phyloP scores from a whole-genome alignment of 305 asterid genomes.

The Solanum aculeatissimum region DNA sequence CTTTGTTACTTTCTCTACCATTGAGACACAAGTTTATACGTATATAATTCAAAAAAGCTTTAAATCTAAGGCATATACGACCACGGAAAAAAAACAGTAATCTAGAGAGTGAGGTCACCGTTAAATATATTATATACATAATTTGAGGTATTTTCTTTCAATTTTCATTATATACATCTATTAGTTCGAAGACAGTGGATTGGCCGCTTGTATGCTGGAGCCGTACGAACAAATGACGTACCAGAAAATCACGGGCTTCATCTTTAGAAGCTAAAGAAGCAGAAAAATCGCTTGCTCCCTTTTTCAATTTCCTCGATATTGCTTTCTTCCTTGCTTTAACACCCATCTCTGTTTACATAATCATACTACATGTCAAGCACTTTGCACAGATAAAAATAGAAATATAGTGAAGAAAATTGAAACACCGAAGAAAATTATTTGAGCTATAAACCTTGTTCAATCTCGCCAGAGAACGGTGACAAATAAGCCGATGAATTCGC shows the following conservation, averaged over 20 bases:
- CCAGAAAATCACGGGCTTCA: slow-evolving; percentile 27
- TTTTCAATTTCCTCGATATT: background rate
- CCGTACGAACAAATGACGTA: background rate
- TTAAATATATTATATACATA: background rate
- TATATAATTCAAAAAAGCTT: background rate
- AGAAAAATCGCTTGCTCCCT: background rate
- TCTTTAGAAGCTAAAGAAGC: background rate
- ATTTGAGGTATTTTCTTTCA: background rate
- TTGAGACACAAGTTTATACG: background rate
- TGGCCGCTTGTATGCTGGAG: background rate
- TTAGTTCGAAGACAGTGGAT: background rate
- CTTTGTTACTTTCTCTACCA: background rate
- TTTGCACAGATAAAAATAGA: background rate
- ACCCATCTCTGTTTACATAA: background rate
- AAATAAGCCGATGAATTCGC: background rate
- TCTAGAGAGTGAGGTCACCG: background rate
- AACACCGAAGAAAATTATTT: background rate
- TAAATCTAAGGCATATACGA: background rate
- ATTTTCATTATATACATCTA: background rate
- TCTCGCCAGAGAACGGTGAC: background rate
- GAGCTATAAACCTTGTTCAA: background rate
- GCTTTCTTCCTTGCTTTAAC: slow-evolving; percentile 1
- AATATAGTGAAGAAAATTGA: background rate
- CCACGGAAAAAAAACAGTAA: background rate
- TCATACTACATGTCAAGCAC: background rate